A percentile compares a stretch with the other conserved stretches of the same genome.
These are phyloP conservation scores for Talaromyces proteolyticus DNA, from an alignment of 495 filamentous ascomycete species.

Conservation along the genomic window DNA sequence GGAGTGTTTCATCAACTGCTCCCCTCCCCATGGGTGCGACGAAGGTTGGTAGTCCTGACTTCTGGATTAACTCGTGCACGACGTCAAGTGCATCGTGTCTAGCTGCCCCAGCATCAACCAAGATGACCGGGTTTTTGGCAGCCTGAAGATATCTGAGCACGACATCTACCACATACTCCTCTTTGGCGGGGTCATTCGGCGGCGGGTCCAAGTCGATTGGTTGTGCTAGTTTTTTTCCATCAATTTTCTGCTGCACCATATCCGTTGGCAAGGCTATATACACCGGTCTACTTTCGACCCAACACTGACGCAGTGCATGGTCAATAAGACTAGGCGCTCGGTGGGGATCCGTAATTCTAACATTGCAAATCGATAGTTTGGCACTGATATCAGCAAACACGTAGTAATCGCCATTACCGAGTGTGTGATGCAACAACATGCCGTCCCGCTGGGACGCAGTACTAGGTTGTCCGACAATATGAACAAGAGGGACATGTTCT, in stretches of 20 bases:
- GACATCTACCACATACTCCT: constrained; percentile 79
- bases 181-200: constrained; percentile 62
- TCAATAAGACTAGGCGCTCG: constrained; percentile 75
- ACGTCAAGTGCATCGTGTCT: constrained; percentile 73
- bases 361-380: constrained; percentile 62
- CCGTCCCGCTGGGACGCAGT: constrained; percentile 45
- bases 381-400: constrained; percentile 75
- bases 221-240: constrained; percentile 63
- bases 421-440: constrained; percentile 80
- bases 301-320: constrained; percentile 73
- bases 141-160: constrained; percentile 70
- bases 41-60: constrained; percentile 74
- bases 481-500: constrained; percentile 56
- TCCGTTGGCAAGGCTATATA: constrained; percentile 87
- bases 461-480: constrained; percentile 59
- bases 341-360: constrained; percentile 59
- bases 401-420: constrained; percentile 85
- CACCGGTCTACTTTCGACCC: constrained; percentile 65
- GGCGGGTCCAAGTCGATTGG: constrained; percentile 63
- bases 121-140: constrained; percentile 73
- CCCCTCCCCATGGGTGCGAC: constrained; percentile 92
- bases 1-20: constrained; percentile 71
- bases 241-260: constrained; percentile 73
- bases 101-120: constrained; percentile 87
- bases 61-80: constrained; percentile 70